Base-by-base conservation (phyloP, 2,329 filamentous ascomycete genomes). In the Escovopsis sp. region DNA sequence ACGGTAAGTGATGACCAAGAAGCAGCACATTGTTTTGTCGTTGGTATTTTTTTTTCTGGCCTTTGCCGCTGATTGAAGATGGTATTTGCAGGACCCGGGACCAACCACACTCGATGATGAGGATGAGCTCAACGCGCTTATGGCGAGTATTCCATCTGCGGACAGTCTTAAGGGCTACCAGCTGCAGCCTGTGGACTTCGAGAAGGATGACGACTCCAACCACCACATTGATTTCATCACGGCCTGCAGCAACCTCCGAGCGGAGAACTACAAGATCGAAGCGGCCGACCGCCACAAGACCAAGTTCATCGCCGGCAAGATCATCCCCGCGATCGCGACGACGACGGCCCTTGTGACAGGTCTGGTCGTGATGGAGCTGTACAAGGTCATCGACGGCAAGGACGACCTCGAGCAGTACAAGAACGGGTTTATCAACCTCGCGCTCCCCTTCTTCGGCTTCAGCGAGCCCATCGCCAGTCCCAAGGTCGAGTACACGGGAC, bases 221-320 rank as follows among this genome's bases (percentile, higher is more conserved):
- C 76, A 90, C 59, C 90, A 98, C 65, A 98, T 98, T 50, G 90
- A 96, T 60, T 98, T 98, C 65, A 96, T 98, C 61, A 92, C 90
- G 7, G 86, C 87, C 1, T 87, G 87, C 45, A 94, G 87, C 65
- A 98, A 98, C 56, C 67, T 98, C 40, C 83, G 92, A 40, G 90
- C 90, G 1, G 81, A 93, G 59, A 98, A 98, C 65, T 98, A 98
- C 72, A 93, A 90, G 58, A 98, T 98, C 46, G 76, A 84, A 51
- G 72, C 77, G 43, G 87, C 90, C 1, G 88, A 98, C 53, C 74
- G 85, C 42, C 90, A 94, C 70, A 93, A 90, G 76, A 98, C 88
- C 42, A 98, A 98, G 67, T 96, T 98, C 60, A 98, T 98, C 54
- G 92, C 90, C 23, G 90, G 90, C 56, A 98, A 98, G 72, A 98